Base-by-base conservation (phyloP, 1,139 yeast species). In the Candida sp. region DNA sequence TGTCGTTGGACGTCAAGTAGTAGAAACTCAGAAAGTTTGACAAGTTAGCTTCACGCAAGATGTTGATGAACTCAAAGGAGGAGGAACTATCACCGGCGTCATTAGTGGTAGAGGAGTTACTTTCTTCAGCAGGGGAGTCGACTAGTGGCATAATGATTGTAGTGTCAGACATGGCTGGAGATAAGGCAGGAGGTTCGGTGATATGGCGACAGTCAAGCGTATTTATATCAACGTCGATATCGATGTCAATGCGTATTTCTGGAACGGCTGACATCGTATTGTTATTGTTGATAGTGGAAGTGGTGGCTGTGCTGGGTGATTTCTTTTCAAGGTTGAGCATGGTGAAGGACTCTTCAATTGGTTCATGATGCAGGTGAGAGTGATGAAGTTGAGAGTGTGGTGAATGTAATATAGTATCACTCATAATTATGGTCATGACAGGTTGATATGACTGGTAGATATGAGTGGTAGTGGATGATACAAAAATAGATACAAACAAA, bases 11-110 rank as follows among this genome's bases (percentile, higher is more conserved):
- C 17, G 33, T 34, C 17, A 43, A 26, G 12, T 43, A 43, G 31
- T 43, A 37, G 22, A 31, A 43, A 12, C 46, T 43, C 12, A 12
- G 40, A 23, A 33, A 43, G 12, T 27, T 43, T 27, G 40, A 34
- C 7, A 34, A 26, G 6, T 26, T 17, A 4, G 46, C 38, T 6
- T 33, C 31, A 34, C 31, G 23, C 3, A 34, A 30, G n/a, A 33
- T 42, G 23, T 33, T 42, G n/a, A 25, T 26, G 12, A 43, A 41
- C 25, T 41, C 40, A 43, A 27, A 17, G 6, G 31, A 8, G 1
- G 26, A 7, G 11, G 17, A 17, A 17, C 17, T 17, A 17, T 17
- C 17, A 17, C 17, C 17, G 17, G 6, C 27, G 9, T 26, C 7
- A 35, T 12, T 4, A 8, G 17, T 27, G 3, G 11, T 3, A 27